Percentiles rank a stretch among this genome's conserved stretches.
phyloP scores from a whole-genome alignment of 495 filamentous ascomycete species.

The Xylaria sp. region DNA sequence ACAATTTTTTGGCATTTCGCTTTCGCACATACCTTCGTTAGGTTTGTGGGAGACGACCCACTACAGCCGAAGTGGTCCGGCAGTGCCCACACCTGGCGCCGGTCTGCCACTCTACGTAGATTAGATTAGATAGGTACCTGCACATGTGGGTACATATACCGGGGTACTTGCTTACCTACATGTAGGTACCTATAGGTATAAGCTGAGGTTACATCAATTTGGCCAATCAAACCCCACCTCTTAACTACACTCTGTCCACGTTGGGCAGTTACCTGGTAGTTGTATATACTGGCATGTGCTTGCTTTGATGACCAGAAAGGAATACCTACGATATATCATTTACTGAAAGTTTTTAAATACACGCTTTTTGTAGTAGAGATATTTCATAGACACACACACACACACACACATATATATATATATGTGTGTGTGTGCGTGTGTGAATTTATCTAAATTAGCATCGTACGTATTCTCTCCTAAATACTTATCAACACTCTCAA shows the following conservation, averaged over 20 bases:
- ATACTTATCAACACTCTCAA: not conserved
- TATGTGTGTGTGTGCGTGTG: too few species aligned
- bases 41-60: constrained; percentile 41
- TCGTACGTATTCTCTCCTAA: not conserved
- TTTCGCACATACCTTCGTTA: constrained; percentile 32
- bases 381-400: too few species aligned
- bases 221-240: constrained; percentile 1
- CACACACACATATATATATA: too few species aligned
- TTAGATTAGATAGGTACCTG: too few species aligned
- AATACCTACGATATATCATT: not conserved
- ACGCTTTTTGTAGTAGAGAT: not conserved
- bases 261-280: too few species aligned
- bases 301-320: not conserved
- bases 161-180: too few species aligned
- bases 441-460: not conserved
- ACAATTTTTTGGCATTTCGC: constrained; percentile 43
- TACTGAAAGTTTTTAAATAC: not conserved
- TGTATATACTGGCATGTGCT: too few species aligned
- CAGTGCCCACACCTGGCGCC: constrained; percentile 27
- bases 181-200: too few species aligned
- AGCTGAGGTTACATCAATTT: not conserved
- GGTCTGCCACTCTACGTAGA: not conserved
- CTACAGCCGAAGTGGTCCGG: constrained; percentile 41
- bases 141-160: too few species aligned
- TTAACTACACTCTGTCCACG: not conserved